phyloP scores from a whole-genome alignment of 176 grass and related monocot genomes.

The Carex littledalei region DNA sequence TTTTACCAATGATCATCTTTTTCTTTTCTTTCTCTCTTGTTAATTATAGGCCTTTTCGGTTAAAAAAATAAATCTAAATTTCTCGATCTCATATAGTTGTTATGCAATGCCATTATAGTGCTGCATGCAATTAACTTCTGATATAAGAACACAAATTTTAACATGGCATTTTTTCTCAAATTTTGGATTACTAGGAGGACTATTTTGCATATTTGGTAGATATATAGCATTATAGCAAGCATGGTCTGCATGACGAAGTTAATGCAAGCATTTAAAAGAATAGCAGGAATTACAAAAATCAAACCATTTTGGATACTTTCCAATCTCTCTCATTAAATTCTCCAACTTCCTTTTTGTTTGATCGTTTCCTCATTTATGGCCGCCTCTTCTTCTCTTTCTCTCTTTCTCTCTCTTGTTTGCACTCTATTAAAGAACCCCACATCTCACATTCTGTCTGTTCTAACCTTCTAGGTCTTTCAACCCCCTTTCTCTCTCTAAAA shows the following conservation, averaged over 20 bases:
- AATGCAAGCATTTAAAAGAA: slow-evolving; percentile 29
- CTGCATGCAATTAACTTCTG: background rate
- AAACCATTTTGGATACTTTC: slow-evolving; percentile 19
- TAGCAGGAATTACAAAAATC: slow-evolving; percentile 28
- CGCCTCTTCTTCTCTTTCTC: background rate
- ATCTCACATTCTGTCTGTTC: slow-evolving; percentile 19
- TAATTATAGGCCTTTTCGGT: background rate
- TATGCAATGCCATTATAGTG: background rate
- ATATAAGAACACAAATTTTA: background rate
- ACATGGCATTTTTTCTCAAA: background rate
- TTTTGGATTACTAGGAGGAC: background rate
- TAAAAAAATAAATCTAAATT: background rate
- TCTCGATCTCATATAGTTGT: background rate
- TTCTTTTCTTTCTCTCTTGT: background rate
- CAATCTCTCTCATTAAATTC: slow-evolving; percentile 44
- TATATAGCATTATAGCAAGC: background rate
- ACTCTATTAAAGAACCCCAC: slow-evolving; percentile 28
- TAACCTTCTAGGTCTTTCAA: background rate
- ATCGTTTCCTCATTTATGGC: slow-evolving; percentile 44
- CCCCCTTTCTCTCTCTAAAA: background rate
- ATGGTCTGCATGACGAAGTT: background rate
- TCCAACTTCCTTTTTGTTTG: slow-evolving; percentile 58
- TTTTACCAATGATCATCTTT: background rate
- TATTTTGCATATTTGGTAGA: background rate
- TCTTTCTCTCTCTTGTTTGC: background rate